These are phyloP conservation scores for Acephala macrosclerotiorum DNA, from an alignment of 2,329 filamentous ascomycete species.

Conservation along the genomic window DNA sequence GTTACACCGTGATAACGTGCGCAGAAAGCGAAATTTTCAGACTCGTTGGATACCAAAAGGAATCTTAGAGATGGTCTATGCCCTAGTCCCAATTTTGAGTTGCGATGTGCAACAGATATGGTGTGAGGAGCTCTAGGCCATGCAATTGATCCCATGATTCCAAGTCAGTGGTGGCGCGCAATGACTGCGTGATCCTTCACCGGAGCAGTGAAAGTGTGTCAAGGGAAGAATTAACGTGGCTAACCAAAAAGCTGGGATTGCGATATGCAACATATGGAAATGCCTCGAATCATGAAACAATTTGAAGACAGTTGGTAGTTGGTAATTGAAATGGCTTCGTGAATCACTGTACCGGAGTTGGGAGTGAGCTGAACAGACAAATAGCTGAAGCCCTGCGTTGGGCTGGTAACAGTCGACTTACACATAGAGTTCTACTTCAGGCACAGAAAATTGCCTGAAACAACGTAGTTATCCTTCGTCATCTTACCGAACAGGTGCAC, in stretches of 20 bases:
- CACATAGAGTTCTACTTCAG: neutral
- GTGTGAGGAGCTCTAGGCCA: neutral
- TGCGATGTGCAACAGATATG: slow-evolving; percentile 11
- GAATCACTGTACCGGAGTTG: neutral
- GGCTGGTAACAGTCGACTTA: neutral
- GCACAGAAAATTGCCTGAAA: neutral
- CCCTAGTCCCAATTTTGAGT: neutral
- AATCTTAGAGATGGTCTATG: neutral
- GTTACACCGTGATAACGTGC: neutral
- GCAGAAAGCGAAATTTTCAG: neutral
- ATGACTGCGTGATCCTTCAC: no score
- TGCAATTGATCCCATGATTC: neutral
- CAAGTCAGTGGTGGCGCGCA: no score
- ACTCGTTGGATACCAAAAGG: neutral
- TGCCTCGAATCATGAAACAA: neutral
- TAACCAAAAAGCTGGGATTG: neutral
- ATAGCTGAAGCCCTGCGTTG: neutral
- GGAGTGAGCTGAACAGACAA: neutral
- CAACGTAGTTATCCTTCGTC: neutral
- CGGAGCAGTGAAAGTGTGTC: no score
- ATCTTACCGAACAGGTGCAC: no score
- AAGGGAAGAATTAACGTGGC: no score
- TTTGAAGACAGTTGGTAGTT: no score
- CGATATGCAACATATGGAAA: slow-evolving; percentile 3
- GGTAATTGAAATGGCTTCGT: neutral